Percentiles rank a stretch among this genome's conserved stretches.
phyloP scores from a whole-genome alignment of 1,139 yeast genomes.

The Debaryomycetaceae sp. region DNA sequence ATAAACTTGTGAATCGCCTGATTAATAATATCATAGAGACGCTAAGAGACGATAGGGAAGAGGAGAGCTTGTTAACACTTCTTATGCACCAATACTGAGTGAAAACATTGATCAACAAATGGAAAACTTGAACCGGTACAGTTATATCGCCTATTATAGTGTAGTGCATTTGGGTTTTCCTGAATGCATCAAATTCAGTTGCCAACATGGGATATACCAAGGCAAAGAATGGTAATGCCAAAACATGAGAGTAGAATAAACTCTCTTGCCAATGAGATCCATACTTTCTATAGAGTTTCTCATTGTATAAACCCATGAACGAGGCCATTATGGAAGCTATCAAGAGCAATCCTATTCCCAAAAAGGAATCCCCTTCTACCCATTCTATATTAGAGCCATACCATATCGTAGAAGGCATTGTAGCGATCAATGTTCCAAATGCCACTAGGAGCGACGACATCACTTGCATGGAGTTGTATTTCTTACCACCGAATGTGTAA shows the following conservation, averaged over 20 bases:
- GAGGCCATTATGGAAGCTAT: constrained; percentile 50
- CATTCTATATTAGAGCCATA: not conserved
- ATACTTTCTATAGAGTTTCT: constrained; percentile 43
- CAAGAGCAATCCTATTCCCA: constrained; percentile 45
- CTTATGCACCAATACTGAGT: constrained; percentile 65
- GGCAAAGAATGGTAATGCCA: constrained; percentile 55
- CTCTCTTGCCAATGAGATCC: constrained; percentile 66
- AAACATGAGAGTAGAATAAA: constrained; percentile 57
- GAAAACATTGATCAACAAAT: constrained; percentile 41
- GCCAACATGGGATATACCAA: constrained; percentile 21
- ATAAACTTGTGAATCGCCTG: constrained; percentile 58
- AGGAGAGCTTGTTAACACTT: constrained; percentile 64
- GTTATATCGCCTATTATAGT: not conserved
- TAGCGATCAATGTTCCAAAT: constrained; percentile 54
- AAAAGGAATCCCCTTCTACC: constrained; percentile 16
- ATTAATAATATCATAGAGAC: constrained; percentile 57
- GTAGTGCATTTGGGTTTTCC: constrained; percentile 4
- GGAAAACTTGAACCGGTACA: constrained; percentile 17
- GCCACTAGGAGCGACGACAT: constrained; percentile 51
- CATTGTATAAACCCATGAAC: constrained; percentile 54
- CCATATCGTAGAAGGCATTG: constrained; percentile 18
- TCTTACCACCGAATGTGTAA: constrained; percentile 38
- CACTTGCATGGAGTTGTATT: constrained; percentile 45
- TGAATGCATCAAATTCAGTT: constrained; percentile 13
- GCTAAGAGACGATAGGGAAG: constrained; percentile 56